Evolutionary conservation across 2,329 filamentous ascomycete genomes (phyloP).

Genomic region (Metarhizium humberi): DNA sequence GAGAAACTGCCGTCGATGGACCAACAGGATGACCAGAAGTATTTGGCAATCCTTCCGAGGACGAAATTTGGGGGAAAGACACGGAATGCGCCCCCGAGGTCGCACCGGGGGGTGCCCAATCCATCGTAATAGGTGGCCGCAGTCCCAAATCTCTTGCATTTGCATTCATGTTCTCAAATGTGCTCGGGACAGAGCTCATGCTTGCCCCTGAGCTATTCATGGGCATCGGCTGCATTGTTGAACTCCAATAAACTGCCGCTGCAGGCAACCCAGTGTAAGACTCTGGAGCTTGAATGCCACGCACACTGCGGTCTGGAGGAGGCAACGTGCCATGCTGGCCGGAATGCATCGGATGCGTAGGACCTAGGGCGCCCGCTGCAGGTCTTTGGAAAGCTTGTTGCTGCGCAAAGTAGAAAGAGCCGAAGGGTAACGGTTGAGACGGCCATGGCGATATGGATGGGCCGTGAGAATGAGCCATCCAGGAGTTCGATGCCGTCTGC

Average conservation of each 20-base stretch:
- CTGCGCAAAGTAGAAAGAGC: not conserved
- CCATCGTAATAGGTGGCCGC: conserved; percentile 1
- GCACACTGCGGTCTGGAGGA: conserved; percentile 5
- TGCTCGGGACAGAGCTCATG: not conserved
- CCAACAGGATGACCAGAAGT: conserved; percentile 10
- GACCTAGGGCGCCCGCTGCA: not conserved
- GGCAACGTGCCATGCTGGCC: conserved; percentile 3
- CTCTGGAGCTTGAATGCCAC: not conserved
- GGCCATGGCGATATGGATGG: conserved; percentile 15
- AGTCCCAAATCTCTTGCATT: not conserved
- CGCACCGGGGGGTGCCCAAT: conserved; percentile 9
- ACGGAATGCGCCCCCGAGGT: conserved; percentile 14
- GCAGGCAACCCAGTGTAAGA: not conserved
- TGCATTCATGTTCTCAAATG: not conserved
- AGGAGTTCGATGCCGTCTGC: conserved; percentile 16
- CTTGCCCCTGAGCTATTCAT: not conserved
- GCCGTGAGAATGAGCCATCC: conserved; percentile 14
- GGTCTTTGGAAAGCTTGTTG: not conserved
- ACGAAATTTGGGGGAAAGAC: conserved; percentile 6
- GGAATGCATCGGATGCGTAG: not conserved
- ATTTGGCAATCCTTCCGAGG: conserved; percentile 12
- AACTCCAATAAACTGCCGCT: not conserved
- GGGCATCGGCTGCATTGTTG: not conserved
- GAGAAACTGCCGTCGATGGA: conserved; percentile 8
- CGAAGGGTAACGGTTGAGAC: conserved; percentile 6